Evolutionary conservation across 1,284 basidiomycete genomes (phyloP).

Genomic region (Microbotryum saponariae): DNA sequence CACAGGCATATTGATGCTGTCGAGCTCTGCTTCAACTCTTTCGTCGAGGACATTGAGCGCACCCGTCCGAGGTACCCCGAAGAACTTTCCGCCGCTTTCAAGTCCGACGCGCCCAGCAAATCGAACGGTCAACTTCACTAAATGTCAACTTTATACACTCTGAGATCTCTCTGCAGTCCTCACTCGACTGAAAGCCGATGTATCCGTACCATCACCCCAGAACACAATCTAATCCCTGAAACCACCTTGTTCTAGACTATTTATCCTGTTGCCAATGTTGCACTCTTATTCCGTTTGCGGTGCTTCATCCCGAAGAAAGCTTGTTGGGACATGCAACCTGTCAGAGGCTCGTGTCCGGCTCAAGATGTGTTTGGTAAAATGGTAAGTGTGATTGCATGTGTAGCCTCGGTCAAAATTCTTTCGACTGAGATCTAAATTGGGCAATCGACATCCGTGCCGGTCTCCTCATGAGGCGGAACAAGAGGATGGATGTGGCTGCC

Average conservation of each 20-base stretch:
- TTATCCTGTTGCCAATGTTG: neutral
- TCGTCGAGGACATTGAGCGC: slow-evolving; percentile 41
- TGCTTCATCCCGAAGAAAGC: too few relatives aligned
- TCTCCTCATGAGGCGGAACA: slow-evolving; percentile 12
- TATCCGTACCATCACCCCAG: neutral
- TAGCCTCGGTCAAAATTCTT: too few relatives aligned
- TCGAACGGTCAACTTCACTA: too few relatives aligned
- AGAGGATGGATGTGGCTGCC: slow-evolving; percentile 21
- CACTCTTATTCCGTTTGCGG: too few relatives aligned
- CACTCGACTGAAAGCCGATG: neutral
- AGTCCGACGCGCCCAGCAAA: neutral
- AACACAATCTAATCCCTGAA: neutral
- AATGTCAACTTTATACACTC: neutral
- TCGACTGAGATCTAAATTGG: too few relatives aligned
- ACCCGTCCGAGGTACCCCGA: slow-evolving; percentile 38
- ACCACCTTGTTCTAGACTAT: neutral
- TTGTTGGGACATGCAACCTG: too few relatives aligned
- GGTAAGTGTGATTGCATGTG: too few relatives aligned
- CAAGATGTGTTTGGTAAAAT: too few relatives aligned
- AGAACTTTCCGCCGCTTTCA: slow-evolving; percentile 18
- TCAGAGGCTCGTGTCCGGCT: too few relatives aligned
- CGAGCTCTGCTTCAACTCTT: slow-evolving; percentile 47
- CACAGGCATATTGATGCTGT: slow-evolving; percentile 52
- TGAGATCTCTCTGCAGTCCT: neutral
- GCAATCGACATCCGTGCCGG: too few relatives aligned